These are phyloP conservation scores for Vachellia pachyceras DNA, from an alignment of 306 rosid genomes.

Conservation along the genomic window DNA sequence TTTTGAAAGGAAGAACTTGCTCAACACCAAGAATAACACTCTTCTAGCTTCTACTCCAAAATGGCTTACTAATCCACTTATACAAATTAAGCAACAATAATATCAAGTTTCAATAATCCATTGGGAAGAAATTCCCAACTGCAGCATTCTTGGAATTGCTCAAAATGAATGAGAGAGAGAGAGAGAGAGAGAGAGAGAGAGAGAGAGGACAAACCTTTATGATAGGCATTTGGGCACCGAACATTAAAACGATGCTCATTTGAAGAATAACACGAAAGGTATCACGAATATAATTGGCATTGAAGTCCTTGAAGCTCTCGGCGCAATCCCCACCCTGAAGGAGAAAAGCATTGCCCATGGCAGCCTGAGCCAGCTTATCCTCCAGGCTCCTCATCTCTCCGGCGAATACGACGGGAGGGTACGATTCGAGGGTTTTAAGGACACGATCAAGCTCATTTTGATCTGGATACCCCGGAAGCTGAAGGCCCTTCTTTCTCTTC, in stretches of 20 bases:
- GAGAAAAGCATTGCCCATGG: too few species aligned
- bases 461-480: too few species aligned
- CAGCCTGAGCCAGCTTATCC: too few species aligned
- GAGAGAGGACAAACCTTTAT: conserved; percentile 39
- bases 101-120: neutral
- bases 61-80: neutral
- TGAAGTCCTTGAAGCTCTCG: conserved; percentile 58
- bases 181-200: neutral
- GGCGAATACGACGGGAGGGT: too few species aligned
- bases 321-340: too few species aligned
- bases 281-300: conserved; percentile 57
- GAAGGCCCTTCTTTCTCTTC: too few species aligned
- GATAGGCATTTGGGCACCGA: conserved; percentile 49
- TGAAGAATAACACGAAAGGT: conserved; percentile 55
- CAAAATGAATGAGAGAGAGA: neutral
- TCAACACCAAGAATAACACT: too few species aligned
- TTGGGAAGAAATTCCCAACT: neutral
- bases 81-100: neutral
- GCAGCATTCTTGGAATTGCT: neutral
- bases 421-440: too few species aligned
- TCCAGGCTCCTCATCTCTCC: too few species aligned
- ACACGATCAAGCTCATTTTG: too few species aligned
- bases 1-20: neutral
- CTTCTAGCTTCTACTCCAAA: neutral
- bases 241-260: conserved; percentile 57